A percentile compares a stretch with the other conserved stretches of the same genome.
These are phyloP conservation scores for Verticillium albo-atrum DNA, from an alignment of 2,329 filamentous ascomycete genomes.

Conservation along the genomic window DNA sequence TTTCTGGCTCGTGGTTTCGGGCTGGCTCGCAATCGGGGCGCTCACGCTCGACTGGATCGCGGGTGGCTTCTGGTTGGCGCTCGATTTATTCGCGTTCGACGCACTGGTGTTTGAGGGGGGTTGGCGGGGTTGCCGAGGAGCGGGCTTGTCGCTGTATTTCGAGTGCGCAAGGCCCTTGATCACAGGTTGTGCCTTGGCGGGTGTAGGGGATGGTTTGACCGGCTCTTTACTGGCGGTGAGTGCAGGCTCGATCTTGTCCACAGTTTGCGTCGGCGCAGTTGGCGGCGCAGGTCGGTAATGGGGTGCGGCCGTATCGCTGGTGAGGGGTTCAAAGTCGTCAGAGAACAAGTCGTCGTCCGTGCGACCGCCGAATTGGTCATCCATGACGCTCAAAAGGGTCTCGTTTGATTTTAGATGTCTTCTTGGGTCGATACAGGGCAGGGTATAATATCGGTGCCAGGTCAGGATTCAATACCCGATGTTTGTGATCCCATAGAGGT, in stretches of 20 bases:
- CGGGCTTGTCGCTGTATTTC: slow-evolving; percentile 1
- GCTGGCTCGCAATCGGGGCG: background rate
- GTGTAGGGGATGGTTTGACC: slow-evolving; percentile 3
- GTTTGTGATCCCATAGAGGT: background rate
- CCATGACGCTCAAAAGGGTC: slow-evolving; percentile 33
- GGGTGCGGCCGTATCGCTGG: background rate
- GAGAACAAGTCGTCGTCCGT: slow-evolving; percentile 61
- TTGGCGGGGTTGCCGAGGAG: background rate
- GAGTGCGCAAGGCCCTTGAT: slow-evolving; percentile 5
- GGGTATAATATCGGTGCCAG: background rate
- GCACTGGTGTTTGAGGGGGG: background rate
- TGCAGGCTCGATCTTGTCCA: background rate
- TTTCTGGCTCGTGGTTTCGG: background rate
- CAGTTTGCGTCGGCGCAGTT: slow-evolving; percentile 6
- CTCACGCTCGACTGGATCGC: slow-evolving; percentile 2
- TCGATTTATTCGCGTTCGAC: background rate
- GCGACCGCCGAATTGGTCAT: slow-evolving; percentile 56
- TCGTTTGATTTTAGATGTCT: no score
- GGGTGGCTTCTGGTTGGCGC: slow-evolving; percentile 1
- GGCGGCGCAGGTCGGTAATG: slow-evolving; percentile 2
- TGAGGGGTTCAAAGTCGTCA: slow-evolving; percentile 53
- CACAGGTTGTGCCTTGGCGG: slow-evolving; percentile 14
- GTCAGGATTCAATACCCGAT: background rate
- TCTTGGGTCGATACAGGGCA: background rate
- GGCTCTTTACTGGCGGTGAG: background rate